phyloP scores from a whole-genome alignment of 1,139 yeast genomes.

The Entelexis sorbosivorans region DNA sequence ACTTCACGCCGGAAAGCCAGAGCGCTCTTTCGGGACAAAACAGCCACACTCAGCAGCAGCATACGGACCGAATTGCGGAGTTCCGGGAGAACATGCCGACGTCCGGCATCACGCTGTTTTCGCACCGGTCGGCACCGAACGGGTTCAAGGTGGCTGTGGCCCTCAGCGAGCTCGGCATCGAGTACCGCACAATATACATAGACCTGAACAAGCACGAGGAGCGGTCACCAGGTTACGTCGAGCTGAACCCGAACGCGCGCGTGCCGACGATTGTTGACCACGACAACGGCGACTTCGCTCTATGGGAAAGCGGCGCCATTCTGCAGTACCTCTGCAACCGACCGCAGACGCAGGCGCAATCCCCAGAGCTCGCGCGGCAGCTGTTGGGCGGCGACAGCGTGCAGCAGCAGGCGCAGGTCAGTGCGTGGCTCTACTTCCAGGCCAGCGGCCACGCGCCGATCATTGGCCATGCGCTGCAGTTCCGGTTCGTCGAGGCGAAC shows the following conservation, averaged over 20 bases:
- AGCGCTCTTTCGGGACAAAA: background rate
- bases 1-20: slow-evolving; percentile 6
- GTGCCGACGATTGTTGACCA: slow-evolving; percentile 93
- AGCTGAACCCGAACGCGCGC: slow-evolving; percentile 86
- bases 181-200: slow-evolving; percentile 70
- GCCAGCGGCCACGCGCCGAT: slow-evolving; percentile 96
- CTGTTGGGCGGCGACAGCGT: slow-evolving; percentile 66
- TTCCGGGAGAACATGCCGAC: slow-evolving; percentile 71
- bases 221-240: slow-evolving; percentile 82
- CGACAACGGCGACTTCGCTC: slow-evolving; percentile 59
- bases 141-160: slow-evolving; percentile 94
- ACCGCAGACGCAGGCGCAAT: slow-evolving; percentile 29
- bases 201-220: slow-evolving; percentile 88
- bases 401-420: slow-evolving; percentile 75
- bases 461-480: slow-evolving; percentile 95
- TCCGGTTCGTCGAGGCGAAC: slow-evolving; percentile 62
- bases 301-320: slow-evolving; percentile 94
- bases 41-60: background rate
- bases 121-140: slow-evolving; percentile 90
- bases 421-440: slow-evolving; percentile 87
- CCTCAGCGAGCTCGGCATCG: slow-evolving; percentile 67
- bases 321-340: slow-evolving; percentile 62
- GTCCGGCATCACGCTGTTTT: slow-evolving; percentile 76
- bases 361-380: slow-evolving; percentile 9
- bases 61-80: slow-evolving; percentile 42